Conservation (phyloP, 2,329 filamentous ascomycete genomes). For the Penicillium sp. region DNA sequence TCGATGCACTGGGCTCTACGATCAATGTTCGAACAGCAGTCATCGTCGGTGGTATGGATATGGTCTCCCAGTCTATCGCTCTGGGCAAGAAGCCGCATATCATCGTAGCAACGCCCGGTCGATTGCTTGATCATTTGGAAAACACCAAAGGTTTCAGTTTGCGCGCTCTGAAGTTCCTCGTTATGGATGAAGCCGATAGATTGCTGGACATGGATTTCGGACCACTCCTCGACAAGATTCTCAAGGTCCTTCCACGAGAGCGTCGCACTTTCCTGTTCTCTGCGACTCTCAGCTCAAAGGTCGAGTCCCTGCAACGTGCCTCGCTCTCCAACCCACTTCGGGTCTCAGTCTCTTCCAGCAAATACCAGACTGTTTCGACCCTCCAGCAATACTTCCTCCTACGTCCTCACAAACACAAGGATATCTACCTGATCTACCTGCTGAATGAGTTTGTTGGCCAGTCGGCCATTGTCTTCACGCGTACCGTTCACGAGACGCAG, state of each 20-base stretch:
- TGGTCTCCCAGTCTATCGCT: conserved; percentile 88
- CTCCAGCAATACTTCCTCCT: conserved; percentile 86
- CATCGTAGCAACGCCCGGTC: conserved; percentile 86
- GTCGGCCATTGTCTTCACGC: conserved; percentile 84
- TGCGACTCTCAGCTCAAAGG: conserved; percentile 90
- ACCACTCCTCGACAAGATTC: conserved; percentile 86
- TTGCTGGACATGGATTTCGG: conserved; percentile 94
- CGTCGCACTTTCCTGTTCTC: conserved; percentile 86
- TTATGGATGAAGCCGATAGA: conserved; percentile 93
- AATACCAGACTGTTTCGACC: conserved; percentile 89
- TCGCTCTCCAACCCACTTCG: conserved; percentile 82
- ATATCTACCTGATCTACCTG: conserved; percentile 84
- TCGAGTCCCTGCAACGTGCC: conserved; percentile 89
- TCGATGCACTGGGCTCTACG: conserved; percentile 82
- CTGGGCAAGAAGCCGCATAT: conserved; percentile 96
- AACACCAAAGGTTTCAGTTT: conserved; percentile 96
- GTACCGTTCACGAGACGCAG: conserved; percentile 90
- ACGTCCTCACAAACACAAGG: conserved; percentile 83
- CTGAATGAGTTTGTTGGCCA: conserved; percentile 87
- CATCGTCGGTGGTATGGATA: conserved; percentile 92
- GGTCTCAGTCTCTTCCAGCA: conserved; percentile 73
- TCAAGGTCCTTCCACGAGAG: conserved; percentile 82
- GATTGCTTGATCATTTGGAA: conserved; percentile 87
- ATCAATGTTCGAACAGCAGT: conserved; percentile 87
- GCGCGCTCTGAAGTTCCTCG: conserved; percentile 78